Evolutionary conservation across 2,329 filamentous ascomycete species (phyloP).

Genomic region (Microthyrium microscopicum): DNA sequence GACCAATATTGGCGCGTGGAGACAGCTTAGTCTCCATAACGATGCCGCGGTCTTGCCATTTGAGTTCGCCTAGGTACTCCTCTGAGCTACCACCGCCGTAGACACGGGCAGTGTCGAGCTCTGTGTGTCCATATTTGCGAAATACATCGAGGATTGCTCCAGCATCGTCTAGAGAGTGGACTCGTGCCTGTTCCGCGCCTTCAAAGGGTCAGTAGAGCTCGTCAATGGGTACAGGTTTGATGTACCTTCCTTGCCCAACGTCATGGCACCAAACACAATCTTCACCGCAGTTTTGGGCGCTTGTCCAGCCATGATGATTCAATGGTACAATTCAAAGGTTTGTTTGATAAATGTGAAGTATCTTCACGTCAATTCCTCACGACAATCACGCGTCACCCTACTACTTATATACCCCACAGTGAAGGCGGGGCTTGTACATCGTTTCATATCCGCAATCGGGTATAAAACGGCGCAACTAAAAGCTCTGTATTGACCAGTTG

Average conservation of each 20-base stretch:
- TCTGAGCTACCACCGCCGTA: slow-evolving; percentile 23
- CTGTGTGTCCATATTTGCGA: slow-evolving; percentile 16
- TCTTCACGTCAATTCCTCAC: too few relatives aligned
- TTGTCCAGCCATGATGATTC: too few relatives aligned
- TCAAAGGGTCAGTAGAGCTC: background rate
- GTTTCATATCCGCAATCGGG: too few relatives aligned
- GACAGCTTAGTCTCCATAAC: slow-evolving; percentile 28
- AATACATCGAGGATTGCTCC: slow-evolving; percentile 15
- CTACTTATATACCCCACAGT: too few relatives aligned
- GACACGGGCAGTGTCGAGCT: slow-evolving; percentile 23
- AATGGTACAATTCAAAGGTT: too few relatives aligned
- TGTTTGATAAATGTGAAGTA: too few relatives aligned
- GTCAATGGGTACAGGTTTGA: background rate
- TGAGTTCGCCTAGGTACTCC: slow-evolving; percentile 25
- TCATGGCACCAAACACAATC: slow-evolving; percentile 23
- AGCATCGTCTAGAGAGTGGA: slow-evolving; percentile 9
- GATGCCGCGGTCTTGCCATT: slow-evolving; percentile 24
- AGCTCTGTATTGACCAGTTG: too few relatives aligned
- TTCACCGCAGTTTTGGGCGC: slow-evolving; percentile 12
- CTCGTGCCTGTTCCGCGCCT: slow-evolving; percentile 7
- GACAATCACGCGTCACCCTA: too few relatives aligned
- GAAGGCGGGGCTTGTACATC: too few relatives aligned
- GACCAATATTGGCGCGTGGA: slow-evolving; percentile 14
- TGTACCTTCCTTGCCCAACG: slow-evolving; percentile 19
- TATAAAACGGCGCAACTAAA: too few relatives aligned